Evolutionary conservation across 257 asterid species (phyloP).

Genomic region (Fraxinus quadrangulata): DNA sequence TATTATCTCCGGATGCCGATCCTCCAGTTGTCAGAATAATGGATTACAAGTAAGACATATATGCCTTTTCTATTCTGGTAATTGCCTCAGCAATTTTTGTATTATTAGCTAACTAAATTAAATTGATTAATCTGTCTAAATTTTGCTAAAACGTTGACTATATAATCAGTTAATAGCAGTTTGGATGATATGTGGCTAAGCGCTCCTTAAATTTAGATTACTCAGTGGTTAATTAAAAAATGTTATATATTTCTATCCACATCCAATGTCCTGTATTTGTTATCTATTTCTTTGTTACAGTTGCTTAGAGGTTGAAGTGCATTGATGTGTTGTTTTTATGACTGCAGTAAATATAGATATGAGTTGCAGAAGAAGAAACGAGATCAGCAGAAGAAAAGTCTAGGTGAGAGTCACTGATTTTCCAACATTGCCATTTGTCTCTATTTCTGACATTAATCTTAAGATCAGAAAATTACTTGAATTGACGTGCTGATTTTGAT

Average conservation of each 20-base stretch:
- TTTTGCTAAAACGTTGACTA: background rate
- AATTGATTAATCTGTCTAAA: background rate
- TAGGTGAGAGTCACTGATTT: slow-evolving; percentile 46
- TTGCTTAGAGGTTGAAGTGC: slow-evolving; percentile 17
- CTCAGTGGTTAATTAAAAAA: background rate
- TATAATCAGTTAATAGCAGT: slow-evolving; percentile 5
- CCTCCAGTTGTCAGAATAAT: slow-evolving; percentile 92
- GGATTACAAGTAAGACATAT: slow-evolving; percentile 83
- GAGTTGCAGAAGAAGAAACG: slow-evolving; percentile 93
- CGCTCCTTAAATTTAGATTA: slow-evolving; percentile 7
- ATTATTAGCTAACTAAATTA: background rate
- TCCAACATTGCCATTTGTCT: slow-evolving; percentile 14
- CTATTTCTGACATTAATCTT: slow-evolving; percentile 20
- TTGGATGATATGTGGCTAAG: background rate
- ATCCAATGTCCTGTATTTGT: background rate
- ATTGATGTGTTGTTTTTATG: slow-evolving; percentile 18
- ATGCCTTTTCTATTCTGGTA: background rate
- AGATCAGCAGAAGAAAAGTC: slow-evolving; percentile 93
- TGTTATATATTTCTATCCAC: slow-evolving; percentile 13
- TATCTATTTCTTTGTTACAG: background rate
- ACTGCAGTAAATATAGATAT: slow-evolving; percentile 75
- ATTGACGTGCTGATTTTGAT: slow-evolving; percentile 36
- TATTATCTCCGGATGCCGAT: slow-evolving; percentile 91
- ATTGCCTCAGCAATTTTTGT: slow-evolving; percentile 15
- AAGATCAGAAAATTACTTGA: slow-evolving; percentile 15